Conservation (phyloP, 208 protist species). For the Angomonas deanei region DNA sequence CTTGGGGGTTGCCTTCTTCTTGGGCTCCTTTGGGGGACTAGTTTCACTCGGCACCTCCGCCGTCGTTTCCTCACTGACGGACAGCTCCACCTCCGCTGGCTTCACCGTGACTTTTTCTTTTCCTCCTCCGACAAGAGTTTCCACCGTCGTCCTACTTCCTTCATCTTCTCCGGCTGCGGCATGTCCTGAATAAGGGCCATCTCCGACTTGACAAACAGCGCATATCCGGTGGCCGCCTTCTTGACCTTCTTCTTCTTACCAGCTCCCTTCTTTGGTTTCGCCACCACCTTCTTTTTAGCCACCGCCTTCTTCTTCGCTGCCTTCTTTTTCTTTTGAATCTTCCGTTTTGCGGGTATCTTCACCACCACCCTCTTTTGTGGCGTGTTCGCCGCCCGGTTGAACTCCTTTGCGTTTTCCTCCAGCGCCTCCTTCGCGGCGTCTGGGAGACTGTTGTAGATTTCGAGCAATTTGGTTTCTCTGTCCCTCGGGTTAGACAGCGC, state of each 20-base stretch:
- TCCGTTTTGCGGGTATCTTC: not conserved
- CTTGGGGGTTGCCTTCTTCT: no score
- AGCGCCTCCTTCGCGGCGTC: conserved; percentile 48
- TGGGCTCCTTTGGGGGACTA: no score
- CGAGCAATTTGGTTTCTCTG: conserved; percentile 40
- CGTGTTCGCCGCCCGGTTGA: not conserved
- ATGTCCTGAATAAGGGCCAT: conserved; percentile 48
- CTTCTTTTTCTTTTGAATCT: conserved; percentile 5
- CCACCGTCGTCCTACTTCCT: conserved; percentile 48
- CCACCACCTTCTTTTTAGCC: not conserved
- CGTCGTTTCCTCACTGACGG: not conserved
- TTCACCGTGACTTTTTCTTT: conserved; percentile 7
- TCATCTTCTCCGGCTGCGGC: conserved; percentile 46
- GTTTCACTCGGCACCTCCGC: no score
- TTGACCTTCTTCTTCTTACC: conserved; percentile 2
- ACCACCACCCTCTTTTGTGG: not conserved
- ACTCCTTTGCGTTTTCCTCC: conserved; percentile 18
- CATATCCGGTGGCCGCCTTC: conserved; percentile 30
- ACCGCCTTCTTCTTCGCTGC: not conserved
- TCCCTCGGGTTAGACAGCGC: conserved; percentile 33
- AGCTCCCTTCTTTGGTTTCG: not conserved
- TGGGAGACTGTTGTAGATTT: conserved; percentile 65
- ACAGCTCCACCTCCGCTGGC: not conserved
- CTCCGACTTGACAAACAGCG: conserved; percentile 63
- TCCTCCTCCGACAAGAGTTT: conserved; percentile 27